Percentiles rank a stretch among this genome's conserved stretches.
phyloP scores from a whole-genome alignment of 345 rosid genomes.

The Adansonia digitata region DNA sequence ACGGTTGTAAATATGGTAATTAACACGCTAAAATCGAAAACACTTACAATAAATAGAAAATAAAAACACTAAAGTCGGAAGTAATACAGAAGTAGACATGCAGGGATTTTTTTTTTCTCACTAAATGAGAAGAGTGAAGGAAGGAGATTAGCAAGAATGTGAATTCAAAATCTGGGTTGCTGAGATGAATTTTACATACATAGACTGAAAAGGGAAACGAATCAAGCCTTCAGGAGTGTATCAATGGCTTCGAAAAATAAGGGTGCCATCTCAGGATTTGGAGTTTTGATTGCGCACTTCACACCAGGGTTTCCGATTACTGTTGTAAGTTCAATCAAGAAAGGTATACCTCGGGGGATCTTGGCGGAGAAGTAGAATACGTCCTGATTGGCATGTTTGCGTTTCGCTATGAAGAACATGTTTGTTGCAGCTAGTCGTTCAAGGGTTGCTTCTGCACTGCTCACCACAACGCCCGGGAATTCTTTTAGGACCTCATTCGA shows the following conservation, averaged over 20 bases:
- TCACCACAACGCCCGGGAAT: constrained; percentile 59
- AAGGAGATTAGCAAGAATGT: neutral
- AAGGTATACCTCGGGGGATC: constrained; percentile 71
- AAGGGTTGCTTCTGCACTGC: constrained; percentile 56
- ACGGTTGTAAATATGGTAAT: neutral
- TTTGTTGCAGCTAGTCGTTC: constrained; percentile 67
- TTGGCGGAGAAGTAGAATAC: constrained; percentile 89
- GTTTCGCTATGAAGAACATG: constrained; percentile 92
- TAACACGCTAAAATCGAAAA: neutral
- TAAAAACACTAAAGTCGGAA: neutral
- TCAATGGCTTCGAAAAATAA: constrained; percentile 91
- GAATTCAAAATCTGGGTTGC: neutral
- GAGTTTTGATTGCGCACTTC: constrained; percentile 88
- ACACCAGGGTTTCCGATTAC: constrained; percentile 72
- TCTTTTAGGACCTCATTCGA: constrained; percentile 82
- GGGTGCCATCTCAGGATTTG: constrained; percentile 79
- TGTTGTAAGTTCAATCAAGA: constrained; percentile 81
- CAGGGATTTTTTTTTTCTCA: neutral
- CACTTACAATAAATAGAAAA: neutral
- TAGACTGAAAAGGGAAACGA: constrained; percentile 16
- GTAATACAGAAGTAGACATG: neutral
- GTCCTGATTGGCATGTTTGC: constrained; percentile 96
- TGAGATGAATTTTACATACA: constrained; percentile 32
- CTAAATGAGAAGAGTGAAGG: neutral
- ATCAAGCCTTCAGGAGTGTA: constrained; percentile 59